These are phyloP conservation scores for Exophiala sp. DNA, from an alignment of 2,329 filamentous ascomycete genomes.

Conservation along the genomic window DNA sequence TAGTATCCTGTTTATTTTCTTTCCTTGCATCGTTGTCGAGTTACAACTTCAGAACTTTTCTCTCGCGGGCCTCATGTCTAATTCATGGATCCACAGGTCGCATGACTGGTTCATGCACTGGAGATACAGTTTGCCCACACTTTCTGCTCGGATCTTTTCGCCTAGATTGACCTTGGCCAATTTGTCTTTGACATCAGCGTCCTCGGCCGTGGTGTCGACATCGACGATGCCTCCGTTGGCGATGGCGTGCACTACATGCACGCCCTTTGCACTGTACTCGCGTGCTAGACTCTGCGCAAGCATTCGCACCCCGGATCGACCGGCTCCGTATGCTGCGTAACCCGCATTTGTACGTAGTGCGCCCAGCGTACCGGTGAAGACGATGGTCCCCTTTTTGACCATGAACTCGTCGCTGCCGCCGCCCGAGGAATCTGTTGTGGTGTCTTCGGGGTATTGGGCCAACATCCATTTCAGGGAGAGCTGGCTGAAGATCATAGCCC, in stretches of 20 bases:
- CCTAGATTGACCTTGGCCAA: constrained; percentile 48
- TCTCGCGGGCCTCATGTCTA: constrained; percentile 43
- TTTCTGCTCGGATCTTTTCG: constrained; percentile 57
- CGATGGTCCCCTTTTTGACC: constrained; percentile 55
- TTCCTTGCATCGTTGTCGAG: too few species aligned
- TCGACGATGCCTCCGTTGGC: constrained; percentile 49
- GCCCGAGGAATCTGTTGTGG: constrained; percentile 21
- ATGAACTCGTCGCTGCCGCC: constrained; percentile 37
- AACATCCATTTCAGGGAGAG: constrained; percentile 43
- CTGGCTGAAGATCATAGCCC: constrained; percentile 55
- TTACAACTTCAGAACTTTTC: constrained; percentile 28
- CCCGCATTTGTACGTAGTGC: constrained; percentile 53
- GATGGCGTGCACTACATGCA: constrained; percentile 59
- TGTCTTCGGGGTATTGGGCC: constrained; percentile 31
- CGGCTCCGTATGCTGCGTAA: constrained; percentile 55
- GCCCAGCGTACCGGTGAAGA: constrained; percentile 57
- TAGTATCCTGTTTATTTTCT: too few species aligned
- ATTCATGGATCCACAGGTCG: constrained; percentile 52
- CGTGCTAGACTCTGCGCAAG: constrained; percentile 55
- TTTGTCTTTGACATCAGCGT: constrained; percentile 49
- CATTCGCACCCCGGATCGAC: constrained; percentile 51
- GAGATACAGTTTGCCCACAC: constrained; percentile 56
- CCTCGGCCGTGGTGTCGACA: constrained; percentile 26
- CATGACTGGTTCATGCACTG: constrained; percentile 49
- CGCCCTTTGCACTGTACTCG: constrained; percentile 55